Conservation (phyloP, 495 filamentous ascomycete genomes). For the Neurospora tetrasperma region DNA sequence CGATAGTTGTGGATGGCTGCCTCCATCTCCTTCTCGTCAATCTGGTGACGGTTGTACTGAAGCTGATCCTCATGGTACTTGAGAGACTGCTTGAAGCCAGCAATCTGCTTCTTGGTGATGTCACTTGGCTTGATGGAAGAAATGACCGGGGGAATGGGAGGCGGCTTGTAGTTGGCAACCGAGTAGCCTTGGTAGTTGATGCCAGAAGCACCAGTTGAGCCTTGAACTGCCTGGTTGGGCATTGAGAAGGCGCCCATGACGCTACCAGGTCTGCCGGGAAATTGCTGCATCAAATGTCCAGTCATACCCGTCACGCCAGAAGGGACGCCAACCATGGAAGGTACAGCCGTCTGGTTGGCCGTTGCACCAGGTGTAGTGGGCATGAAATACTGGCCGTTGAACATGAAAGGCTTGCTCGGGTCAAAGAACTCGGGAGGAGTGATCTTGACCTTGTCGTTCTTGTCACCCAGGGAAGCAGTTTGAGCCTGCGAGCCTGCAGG, state of each 20-base stretch:
- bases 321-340: conserved; percentile 16
- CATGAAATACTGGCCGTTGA: conserved; percentile 40
- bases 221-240: conserved; percentile 1
- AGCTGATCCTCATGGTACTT: conserved; percentile 38
- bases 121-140: conserved; percentile 39
- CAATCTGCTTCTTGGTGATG: conserved; percentile 38
- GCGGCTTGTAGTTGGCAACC: conserved; percentile 17
- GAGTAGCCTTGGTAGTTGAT: conserved; percentile 7
- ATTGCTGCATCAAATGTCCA: conserved; percentile 13
- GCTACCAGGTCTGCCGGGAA: conserved; percentile 11
- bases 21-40: conserved; percentile 35
- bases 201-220: neutral
- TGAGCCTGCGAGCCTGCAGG: conserved; percentile 15
- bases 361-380: conserved; percentile 20
- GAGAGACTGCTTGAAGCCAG: conserved; percentile 32
- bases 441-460: conserved; percentile 29
- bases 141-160: conserved; percentile 20
- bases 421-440: conserved; percentile 37
- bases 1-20: conserved; percentile 21
- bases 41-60: conserved; percentile 39
- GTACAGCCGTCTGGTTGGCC: conserved; percentile 12
- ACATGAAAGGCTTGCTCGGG: conserved; percentile 32
- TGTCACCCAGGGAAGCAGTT: conserved; percentile 21
- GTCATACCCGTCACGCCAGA: conserved; percentile 7
- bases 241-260: conserved; percentile 8